These are phyloP conservation scores for Puccinia triticina DNA, from an alignment of 1,284 basidiomycete genomes.

Conservation along the genomic window DNA sequence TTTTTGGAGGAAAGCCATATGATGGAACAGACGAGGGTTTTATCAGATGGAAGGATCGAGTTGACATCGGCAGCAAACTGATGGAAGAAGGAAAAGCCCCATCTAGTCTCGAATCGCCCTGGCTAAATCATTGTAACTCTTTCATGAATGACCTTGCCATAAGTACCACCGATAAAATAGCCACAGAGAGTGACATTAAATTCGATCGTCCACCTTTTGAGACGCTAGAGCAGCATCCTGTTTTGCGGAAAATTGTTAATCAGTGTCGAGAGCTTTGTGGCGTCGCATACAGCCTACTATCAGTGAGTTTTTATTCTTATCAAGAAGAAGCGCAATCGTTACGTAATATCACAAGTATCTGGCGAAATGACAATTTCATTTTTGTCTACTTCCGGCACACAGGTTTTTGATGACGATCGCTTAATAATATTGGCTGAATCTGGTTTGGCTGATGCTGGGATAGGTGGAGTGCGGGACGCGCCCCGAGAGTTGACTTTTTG, in stretches of 20 bases:
- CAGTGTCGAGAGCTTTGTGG: constrained; percentile 55
- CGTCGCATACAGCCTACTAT: constrained; percentile 54
- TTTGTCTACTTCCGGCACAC: not conserved
- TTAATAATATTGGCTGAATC: constrained; percentile 45
- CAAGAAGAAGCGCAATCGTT: too few species aligned
- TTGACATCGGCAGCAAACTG: constrained; percentile 17
- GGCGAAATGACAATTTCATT: not conserved
- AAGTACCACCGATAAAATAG: not conserved
- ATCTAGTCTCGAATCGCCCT: constrained; percentile 11
- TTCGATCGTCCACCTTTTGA: constrained; percentile 6
- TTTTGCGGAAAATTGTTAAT: constrained; percentile 56
- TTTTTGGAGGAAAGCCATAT: constrained; percentile 34
- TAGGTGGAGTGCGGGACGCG: constrained; percentile 27
- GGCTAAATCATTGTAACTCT: not conserved
- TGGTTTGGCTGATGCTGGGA: constrained; percentile 20
- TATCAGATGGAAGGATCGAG: not conserved
- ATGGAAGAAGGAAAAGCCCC: constrained; percentile 37
- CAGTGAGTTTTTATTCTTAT: constrained; percentile 48
- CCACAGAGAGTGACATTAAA: constrained; percentile 8
- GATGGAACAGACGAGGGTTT: constrained; percentile 29
- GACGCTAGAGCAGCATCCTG: constrained; percentile 48
- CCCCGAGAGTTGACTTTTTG: constrained; percentile 39
- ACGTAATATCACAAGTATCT: too few species aligned
- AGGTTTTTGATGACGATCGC: constrained; percentile 46
- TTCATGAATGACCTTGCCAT: not conserved